Evolutionary conservation across 805 yeast species (phyloP).

Genomic region (Spencermartinsiella europaea): DNA sequence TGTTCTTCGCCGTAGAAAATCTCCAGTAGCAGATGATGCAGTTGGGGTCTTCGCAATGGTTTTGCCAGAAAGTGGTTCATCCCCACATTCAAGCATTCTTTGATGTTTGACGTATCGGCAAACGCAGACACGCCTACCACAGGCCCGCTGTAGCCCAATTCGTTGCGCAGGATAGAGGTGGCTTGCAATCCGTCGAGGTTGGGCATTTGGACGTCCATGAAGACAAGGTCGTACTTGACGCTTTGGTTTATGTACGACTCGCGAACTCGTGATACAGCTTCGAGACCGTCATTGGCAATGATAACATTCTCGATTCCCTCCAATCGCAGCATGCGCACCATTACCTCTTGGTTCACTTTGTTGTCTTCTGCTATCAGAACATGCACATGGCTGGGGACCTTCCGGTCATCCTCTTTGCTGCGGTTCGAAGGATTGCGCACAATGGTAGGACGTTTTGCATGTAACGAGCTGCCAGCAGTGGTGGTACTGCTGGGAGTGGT

Average conservation of each 20-base stretch:
- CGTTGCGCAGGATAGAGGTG: constrained; percentile 63
- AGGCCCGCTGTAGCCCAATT: constrained; percentile 58
- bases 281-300: constrained; percentile 86
- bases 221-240: constrained; percentile 57
- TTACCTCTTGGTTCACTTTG: constrained; percentile 89
- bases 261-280: constrained; percentile 68
- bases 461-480: not conserved
- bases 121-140: constrained; percentile 94
- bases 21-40: constrained; percentile 47
- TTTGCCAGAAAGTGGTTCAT: constrained; percentile 89
- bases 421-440: constrained; percentile 11
- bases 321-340: constrained; percentile 75
- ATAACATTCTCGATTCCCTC: constrained; percentile 73
- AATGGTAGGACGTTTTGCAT: constrained; percentile 11
- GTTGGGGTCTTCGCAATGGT: constrained; percentile 70
- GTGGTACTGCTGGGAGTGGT: not conserved
- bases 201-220: constrained; percentile 99
- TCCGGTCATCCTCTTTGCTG: constrained; percentile 13
- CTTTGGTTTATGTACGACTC: constrained; percentile 33
- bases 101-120: constrained; percentile 87
- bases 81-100: constrained; percentile 72
- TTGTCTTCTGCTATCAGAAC: constrained; percentile 94
- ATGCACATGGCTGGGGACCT: constrained; percentile 23
- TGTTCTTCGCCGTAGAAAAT: constrained; percentile 1
- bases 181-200: constrained; percentile 84